Percentiles rank a stretch among this genome's conserved stretches.
These are phyloP conservation scores for Nicotiana noctiflora DNA, from an alignment of 257 asterid genomes.

Conservation along the genomic window DNA sequence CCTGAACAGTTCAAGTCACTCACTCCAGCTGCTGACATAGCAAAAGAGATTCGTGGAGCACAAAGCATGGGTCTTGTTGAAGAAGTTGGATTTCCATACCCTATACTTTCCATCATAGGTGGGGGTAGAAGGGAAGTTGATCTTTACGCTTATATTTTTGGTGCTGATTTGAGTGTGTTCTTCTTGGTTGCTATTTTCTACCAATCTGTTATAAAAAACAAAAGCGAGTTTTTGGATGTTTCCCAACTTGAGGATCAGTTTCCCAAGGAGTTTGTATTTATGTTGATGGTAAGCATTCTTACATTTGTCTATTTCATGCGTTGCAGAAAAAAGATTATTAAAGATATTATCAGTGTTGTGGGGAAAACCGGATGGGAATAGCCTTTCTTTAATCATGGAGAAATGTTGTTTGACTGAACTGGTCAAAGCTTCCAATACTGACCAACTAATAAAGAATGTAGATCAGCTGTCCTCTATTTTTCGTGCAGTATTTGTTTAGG, in stretches of 20 bases:
- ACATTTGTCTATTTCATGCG: slow-evolving; percentile 8
- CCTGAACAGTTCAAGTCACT: slow-evolving; percentile 64
- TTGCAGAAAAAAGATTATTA: not conserved
- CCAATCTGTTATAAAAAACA: slow-evolving; percentile 83
- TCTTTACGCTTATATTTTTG: slow-evolving; percentile 90
- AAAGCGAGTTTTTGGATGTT: slow-evolving; percentile 84
- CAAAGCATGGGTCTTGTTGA: slow-evolving; percentile 42
- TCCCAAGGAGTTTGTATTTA: slow-evolving; percentile 84
- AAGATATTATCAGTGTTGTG: not conserved
- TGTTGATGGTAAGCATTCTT: slow-evolving; percentile 68
- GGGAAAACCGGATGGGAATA: not conserved
- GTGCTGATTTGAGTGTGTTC: slow-evolving; percentile 89
- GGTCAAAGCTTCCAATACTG: not conserved
- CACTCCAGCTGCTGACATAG: slow-evolving; percentile 96
- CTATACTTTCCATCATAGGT: slow-evolving; percentile 72
- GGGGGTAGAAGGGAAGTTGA: slow-evolving; percentile 96
- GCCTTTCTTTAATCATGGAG: not conserved
- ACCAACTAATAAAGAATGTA: not conserved
- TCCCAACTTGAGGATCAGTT: slow-evolving; percentile 99
- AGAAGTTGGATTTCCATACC: slow-evolving; percentile 76
- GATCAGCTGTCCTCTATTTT: not conserved
- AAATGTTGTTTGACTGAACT: not conserved
- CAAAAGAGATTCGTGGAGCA: slow-evolving; percentile 71
- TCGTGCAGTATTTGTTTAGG: not conserved
- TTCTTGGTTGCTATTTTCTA: slow-evolving; percentile 90